phyloP scores from a whole-genome alignment of 768 basidiomycete genomes.

The Clitopilus passeckerianus region DNA sequence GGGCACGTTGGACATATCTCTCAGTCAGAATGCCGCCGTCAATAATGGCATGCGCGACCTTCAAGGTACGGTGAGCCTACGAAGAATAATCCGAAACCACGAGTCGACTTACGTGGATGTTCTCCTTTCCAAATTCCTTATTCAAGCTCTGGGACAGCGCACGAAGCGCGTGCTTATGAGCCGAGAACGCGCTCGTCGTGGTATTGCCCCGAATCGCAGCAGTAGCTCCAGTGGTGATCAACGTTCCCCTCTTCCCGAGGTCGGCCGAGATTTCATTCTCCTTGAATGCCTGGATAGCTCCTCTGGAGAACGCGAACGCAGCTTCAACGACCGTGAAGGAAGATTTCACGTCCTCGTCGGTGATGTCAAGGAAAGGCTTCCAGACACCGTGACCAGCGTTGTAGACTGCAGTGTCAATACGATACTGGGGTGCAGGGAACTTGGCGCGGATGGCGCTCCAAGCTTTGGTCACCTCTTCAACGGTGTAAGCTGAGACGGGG shows the following conservation, averaged over 20 bases:
- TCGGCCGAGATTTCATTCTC: conserved; percentile 44
- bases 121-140: conserved; percentile 71
- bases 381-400: conserved; percentile 55
- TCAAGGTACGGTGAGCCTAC: not conserved
- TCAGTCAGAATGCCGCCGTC: conserved; percentile 52
- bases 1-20: conserved; percentile 17
- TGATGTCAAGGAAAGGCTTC: conserved; percentile 65
- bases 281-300: conserved; percentile 55
- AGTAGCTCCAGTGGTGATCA: conserved; percentile 75
- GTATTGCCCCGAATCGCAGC: conserved; percentile 60
- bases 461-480: conserved; percentile 43
- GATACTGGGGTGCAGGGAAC: conserved; percentile 43
- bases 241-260: conserved; percentile 51
- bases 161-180: conserved; percentile 58
- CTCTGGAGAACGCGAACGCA: conserved; percentile 63
- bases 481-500: conserved; percentile 44
- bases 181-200: conserved; percentile 56
- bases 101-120: conserved; percentile 53
- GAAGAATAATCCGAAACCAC: not conserved
- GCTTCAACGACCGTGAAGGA: conserved; percentile 40
- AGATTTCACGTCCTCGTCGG: conserved; percentile 48
- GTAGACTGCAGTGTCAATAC: conserved; percentile 58
- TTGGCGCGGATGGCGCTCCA: conserved; percentile 40
- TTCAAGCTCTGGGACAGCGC: conserved; percentile 67
- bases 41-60: conserved; percentile 34